Percentiles rank a stretch among this genome's conserved stretches.
Evolutionary conservation across 2,329 filamentous ascomycete genomes (phyloP).

Genomic region (Ophiostoma pallidulum): DNA sequence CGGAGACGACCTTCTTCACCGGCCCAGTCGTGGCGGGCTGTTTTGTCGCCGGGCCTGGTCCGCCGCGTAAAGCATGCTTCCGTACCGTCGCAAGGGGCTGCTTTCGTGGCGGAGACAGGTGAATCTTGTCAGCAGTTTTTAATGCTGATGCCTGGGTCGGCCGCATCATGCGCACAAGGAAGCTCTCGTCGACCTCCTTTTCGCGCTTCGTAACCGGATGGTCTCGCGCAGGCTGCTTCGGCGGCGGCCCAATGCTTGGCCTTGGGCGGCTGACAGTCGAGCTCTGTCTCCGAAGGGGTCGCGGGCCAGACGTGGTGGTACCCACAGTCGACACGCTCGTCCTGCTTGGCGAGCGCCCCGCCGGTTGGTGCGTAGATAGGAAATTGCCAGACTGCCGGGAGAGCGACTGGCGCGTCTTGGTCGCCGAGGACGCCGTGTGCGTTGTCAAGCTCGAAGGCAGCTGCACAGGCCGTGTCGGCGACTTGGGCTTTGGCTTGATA

Average conservation of each 20-base stretch:
- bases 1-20: too few species aligned
- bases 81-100: not conserved
- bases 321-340: constrained; percentile 28
- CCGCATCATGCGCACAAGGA: constrained; percentile 74
- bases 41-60: not conserved
- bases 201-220: constrained; percentile 39
- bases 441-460: constrained; percentile 59
- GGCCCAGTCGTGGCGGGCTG: too few species aligned
- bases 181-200: constrained; percentile 55
- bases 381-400: constrained; percentile 31
- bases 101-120: constrained; percentile 33
- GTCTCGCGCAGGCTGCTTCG: constrained; percentile 45
- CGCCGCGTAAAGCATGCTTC: not conserved
- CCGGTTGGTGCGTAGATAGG: constrained; percentile 23
- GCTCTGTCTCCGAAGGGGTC: constrained; percentile 34
- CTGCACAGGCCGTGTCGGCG: constrained; percentile 58
- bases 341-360: constrained; percentile 38
- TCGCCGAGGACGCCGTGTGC: constrained; percentile 60
- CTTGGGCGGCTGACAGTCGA: constrained; percentile 36
- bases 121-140: constrained; percentile 56
- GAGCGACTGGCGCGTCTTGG: constrained; percentile 42
- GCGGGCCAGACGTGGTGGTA: constrained; percentile 20
- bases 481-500: constrained; percentile 53
- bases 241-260: constrained; percentile 48
- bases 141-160: constrained; percentile 61